Percentiles rank a stretch among this genome's conserved stretches.
phyloP scores from a whole-genome alignment of 2,329 filamentous ascomycete genomes.

The Exophiala phaeomuriformis region DNA sequence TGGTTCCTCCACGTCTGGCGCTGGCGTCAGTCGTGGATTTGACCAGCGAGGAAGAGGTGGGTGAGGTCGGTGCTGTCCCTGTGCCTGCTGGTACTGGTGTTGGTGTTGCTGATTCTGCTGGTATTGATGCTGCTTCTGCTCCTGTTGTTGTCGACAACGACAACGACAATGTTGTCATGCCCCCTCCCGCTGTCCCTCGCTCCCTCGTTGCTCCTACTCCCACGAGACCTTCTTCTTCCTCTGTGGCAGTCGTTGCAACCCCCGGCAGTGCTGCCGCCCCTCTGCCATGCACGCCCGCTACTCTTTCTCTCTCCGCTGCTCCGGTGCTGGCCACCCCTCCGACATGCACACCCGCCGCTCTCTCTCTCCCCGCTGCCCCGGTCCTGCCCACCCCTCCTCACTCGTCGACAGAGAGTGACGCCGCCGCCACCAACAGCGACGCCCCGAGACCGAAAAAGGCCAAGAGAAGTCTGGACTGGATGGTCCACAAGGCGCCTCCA shows the following conservation, averaged over 20 bases:
- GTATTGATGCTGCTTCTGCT: not conserved
- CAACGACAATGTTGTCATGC: not conserved
- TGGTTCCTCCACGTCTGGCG: not conserved
- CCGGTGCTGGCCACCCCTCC: too few species aligned
- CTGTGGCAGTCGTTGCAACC: not conserved
- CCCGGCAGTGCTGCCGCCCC: too few species aligned
- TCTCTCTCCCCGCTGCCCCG: not conserved
- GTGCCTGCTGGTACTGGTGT: not conserved
- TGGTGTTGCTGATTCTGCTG: not conserved
- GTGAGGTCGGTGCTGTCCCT: not conserved
- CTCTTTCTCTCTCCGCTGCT: too few species aligned
- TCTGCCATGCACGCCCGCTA: too few species aligned
- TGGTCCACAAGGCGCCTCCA: not conserved
- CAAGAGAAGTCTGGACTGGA: not conserved
- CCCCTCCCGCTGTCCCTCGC: not conserved
- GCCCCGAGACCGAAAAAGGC: not conserved
- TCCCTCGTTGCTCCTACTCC: not conserved
- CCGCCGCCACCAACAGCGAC: not conserved
- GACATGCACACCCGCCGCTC: too few species aligned
- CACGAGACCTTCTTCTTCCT: not conserved
- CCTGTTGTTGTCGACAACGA: not conserved
- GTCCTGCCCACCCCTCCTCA: not conserved
- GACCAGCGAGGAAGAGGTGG: slow-evolving; percentile 1
- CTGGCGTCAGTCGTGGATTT: not conserved
- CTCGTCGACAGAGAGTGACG: not conserved